Conservation (phyloP, 768 basidiomycete species). For the Lepiota brunneoincarnata region DNA sequence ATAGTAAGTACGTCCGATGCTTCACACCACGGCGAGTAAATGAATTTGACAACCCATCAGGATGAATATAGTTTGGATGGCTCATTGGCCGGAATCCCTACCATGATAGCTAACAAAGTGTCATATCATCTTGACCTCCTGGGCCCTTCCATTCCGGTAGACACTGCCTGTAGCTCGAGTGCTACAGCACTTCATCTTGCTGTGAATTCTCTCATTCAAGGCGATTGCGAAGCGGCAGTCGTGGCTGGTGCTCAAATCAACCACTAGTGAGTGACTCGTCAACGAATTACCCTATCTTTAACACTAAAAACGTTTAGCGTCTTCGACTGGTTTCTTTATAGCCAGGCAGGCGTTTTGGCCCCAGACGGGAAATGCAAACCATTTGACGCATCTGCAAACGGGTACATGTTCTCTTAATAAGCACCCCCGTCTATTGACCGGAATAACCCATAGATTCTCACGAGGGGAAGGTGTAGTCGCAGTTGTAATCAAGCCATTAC, state of each 20-base stretch:
- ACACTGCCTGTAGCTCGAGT: slow-evolving; percentile 50
- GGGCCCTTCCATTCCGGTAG: slow-evolving; percentile 48
- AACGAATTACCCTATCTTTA: no score
- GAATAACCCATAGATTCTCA: slow-evolving; percentile 28
- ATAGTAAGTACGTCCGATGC: slow-evolving; percentile 18
- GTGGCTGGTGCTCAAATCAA: slow-evolving; percentile 45
- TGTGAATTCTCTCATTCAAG: slow-evolving; percentile 37
- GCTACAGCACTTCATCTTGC: slow-evolving; percentile 48
- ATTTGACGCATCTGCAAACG: slow-evolving; percentile 41
- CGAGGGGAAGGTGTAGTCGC: slow-evolving; percentile 36
- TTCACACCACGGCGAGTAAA: neutral
- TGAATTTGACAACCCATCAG: slow-evolving; percentile 23
- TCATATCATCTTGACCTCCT: slow-evolving; percentile 38
- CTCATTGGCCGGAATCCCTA: slow-evolving; percentile 30
- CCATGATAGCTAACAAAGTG: slow-evolving; percentile 37
- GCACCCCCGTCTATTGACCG: no score
- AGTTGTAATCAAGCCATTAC: slow-evolving; percentile 38
- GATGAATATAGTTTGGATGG: slow-evolving; percentile 31
- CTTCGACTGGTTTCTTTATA: slow-evolving; percentile 34
- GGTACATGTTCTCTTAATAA: no score
- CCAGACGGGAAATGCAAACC: slow-evolving; percentile 41
- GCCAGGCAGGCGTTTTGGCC: slow-evolving; percentile 34
- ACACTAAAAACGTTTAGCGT: no score
- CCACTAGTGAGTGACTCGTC: slow-evolving; percentile 30
- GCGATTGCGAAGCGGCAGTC: slow-evolving; percentile 47